Conservation (phyloP, 441 rosid genomes). For the Gossypium trilobum region DNA sequence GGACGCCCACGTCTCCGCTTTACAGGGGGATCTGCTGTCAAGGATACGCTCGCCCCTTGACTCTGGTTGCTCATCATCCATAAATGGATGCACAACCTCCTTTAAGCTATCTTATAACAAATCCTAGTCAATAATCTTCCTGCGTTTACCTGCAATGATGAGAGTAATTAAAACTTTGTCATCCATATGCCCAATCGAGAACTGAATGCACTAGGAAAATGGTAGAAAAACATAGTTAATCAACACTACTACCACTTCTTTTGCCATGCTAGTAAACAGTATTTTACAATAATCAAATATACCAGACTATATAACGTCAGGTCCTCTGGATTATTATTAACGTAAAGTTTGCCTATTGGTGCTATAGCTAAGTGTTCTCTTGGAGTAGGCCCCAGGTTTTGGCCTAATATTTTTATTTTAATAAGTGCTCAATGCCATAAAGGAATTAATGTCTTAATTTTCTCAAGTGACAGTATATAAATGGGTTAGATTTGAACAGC, state of each 20-base stretch:
- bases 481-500: not conserved
- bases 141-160: not conserved
- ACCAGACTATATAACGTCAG: not conserved
- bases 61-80: constrained; percentile 43
- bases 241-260: not conserved
- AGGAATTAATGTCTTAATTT: not conserved
- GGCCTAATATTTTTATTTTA: not conserved
- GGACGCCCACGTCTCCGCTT: constrained; percentile 77
- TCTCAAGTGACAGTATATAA: not conserved
- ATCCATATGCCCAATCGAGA: not conserved
- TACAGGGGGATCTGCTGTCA: constrained; percentile 32
- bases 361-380: not conserved
- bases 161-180: not conserved
- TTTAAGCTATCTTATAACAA: not conserved
- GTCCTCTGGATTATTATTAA: not conserved
- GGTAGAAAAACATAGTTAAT: not conserved
- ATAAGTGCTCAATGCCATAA: not conserved
- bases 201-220: not conserved
- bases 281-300: not conserved
- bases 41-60: constrained; percentile 31
- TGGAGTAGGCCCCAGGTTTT: not conserved
- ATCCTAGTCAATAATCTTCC: not conserved
- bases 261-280: not conserved
- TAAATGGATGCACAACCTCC: not conserved
- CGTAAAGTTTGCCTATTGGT: not conserved